Evolutionary conservation across 305 asterid genomes (phyloP), one percentile per base, ranked within the genome.

Genomic region (Nicotiana rustica): DNA sequence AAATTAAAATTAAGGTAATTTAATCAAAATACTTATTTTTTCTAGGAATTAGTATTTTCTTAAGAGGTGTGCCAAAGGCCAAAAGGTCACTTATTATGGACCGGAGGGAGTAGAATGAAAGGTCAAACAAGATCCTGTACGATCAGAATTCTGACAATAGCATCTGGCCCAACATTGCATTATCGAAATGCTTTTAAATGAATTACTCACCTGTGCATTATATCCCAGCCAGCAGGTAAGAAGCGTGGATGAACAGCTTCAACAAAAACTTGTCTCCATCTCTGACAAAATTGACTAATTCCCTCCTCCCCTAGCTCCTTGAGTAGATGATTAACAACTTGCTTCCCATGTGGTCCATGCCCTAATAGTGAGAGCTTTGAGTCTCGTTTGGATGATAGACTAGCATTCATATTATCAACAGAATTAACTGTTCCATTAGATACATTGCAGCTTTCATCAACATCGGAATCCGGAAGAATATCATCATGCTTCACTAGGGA

Each of bases 201-300:
- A 21, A 79, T 79, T 66, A 56, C 78, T 49, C 52, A 93, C 99
- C 99, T 91, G 97, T 96, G 99, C 90, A 86, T 93, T 47, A 96
- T 92, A 86, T 94, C 98, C 99, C 99, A 96, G 82, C 99, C 99
- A 61, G 86, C 93, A 67, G 99, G 99, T 85, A 96, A 91, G 93
- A 94, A 96, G 77, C 94, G 97, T 81, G 99, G 99, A 84, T 90
- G 91, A 85, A 96, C 86, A 68, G 97, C 94, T 85, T 93, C 95
- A 62, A 96, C 92, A 65, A 96, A 94, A 85, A 93, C 92, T 62
- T 90, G 98, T 81, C 99, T 91, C 98, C 98, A 96, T 83, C 92
- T 91, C 89, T 92, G 99, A 85, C 99, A 96, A 87, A 94, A 94
- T 2, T 93, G 91, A 57, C 92, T 89, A 83, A 96, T 85, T 77